Evolutionary conservation across 148 eudicot genomes (phyloP).

Genomic region (Vaccinium darrowii): DNA sequence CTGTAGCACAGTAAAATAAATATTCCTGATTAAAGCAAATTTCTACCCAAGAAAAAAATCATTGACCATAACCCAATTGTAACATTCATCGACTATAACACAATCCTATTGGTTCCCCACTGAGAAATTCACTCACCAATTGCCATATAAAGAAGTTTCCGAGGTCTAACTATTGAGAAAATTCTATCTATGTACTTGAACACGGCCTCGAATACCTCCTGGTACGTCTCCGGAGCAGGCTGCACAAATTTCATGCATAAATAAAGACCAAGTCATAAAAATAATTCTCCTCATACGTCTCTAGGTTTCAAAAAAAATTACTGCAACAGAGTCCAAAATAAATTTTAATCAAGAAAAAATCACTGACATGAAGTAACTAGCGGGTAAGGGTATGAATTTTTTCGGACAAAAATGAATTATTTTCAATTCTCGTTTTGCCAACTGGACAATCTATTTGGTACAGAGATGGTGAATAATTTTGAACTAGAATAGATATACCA

Average conservation of each 20-base stretch:
- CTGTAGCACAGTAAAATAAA: not conserved
- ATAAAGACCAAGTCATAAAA: not conserved
- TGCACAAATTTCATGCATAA: not conserved
- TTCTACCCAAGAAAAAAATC: not conserved
- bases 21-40: not conserved
- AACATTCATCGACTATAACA: not conserved
- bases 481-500: slow-evolving; percentile 11
- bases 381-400: not conserved
- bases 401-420: not conserved
- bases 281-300: no score
- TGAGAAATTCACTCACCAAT: slow-evolving; percentile 26
- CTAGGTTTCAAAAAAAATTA: no score
- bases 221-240: slow-evolving; percentile 29
- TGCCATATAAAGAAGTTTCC: slow-evolving; percentile 37
- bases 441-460: not conserved
- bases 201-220: slow-evolving; percentile 30
- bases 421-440: not conserved
- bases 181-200: slow-evolving; percentile 35
- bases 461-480: not conserved
- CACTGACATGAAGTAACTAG: not conserved
- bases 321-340: not conserved
- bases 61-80: no score
- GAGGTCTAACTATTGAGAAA: slow-evolving; percentile 37
- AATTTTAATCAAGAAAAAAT: not conserved
- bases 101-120: not conserved